Conservation (phyloP, 768 basidiomycete genomes). For the Rhodotorula sphaerocarpa region DNA sequence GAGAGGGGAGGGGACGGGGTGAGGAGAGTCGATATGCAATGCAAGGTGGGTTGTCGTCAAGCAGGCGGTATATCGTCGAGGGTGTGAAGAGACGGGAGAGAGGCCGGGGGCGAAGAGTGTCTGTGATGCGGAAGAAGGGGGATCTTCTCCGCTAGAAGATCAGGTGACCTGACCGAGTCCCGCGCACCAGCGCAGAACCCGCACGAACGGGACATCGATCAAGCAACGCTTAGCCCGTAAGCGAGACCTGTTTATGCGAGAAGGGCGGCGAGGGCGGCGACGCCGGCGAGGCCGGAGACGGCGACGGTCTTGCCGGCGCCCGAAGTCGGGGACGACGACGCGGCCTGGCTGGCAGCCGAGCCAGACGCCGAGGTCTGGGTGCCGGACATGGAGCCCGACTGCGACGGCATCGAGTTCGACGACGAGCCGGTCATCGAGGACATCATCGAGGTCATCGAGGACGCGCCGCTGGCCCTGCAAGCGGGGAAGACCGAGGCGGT, state of each 20-base stretch:
- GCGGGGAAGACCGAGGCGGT: no score
- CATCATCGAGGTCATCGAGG: not conserved
- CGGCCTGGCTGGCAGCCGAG: conserved; percentile 1
- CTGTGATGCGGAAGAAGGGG: no score
- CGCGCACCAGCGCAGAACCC: no score
- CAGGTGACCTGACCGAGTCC: no score
- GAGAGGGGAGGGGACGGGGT: not conserved
- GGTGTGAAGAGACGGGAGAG: no score
- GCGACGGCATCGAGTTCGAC: not conserved
- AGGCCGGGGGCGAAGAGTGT: no score
- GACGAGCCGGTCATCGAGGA: not conserved
- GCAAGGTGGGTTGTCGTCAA: not conserved
- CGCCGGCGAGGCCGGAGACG: conserved; percentile 13
- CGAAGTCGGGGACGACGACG: not conserved
- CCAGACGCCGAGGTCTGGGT: not conserved
- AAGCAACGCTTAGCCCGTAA: not conserved
- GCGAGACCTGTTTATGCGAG: conserved; percentile 23
- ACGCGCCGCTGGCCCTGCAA: not conserved
- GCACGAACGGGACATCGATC: no score
- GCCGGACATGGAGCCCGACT: not conserved
- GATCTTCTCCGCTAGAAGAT: no score
- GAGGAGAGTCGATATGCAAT: not conserved
- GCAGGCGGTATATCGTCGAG: not conserved
- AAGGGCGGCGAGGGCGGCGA: conserved; percentile 18
- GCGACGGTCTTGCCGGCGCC: not conserved